These are phyloP conservation scores for Solanum sejunctum DNA, from an alignment of 257 asterid species.

Conservation along the genomic window DNA sequence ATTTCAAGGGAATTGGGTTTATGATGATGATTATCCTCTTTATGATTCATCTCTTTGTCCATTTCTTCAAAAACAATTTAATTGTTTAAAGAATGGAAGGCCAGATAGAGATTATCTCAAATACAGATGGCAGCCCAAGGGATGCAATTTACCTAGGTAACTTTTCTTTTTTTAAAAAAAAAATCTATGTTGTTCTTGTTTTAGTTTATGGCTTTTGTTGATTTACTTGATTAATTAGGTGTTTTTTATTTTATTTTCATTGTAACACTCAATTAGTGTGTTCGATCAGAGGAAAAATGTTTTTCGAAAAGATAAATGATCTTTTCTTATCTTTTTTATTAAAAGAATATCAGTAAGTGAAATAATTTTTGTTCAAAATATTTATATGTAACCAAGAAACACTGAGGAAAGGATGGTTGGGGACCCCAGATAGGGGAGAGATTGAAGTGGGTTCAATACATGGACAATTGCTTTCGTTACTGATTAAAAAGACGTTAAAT, in stretches of 20 bases:
- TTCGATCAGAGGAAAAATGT: neutral
- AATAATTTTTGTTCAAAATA: too few relatives aligned
- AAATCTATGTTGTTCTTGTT: neutral
- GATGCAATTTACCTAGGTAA: slow-evolving; percentile 19
- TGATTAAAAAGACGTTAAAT: too few relatives aligned
- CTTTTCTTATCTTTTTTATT: neutral
- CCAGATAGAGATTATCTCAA: slow-evolving; percentile 11
- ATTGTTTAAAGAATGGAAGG: slow-evolving; percentile 20
- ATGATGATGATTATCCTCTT: slow-evolving; percentile 15
- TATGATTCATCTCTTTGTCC: slow-evolving; percentile 13
- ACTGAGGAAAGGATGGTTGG: neutral
- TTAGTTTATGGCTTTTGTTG: neutral
- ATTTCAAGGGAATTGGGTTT: slow-evolving; percentile 16
- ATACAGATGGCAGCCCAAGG: slow-evolving; percentile 18
- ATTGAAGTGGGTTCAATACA: neutral
- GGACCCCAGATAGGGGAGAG: neutral
- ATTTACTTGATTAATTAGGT: neutral
- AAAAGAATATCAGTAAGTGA: too few relatives aligned
- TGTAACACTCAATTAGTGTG: neutral
- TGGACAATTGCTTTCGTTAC: too few relatives aligned
- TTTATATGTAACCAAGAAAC: neutral
- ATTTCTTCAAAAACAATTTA: slow-evolving; percentile 12
- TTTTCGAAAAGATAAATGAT: neutral
- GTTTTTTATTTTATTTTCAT: neutral
- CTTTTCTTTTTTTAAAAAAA: neutral